These are phyloP conservation scores for Musa schizocarpa DNA, from an alignment of 176 grass and related monocot species.

Conservation along the genomic window DNA sequence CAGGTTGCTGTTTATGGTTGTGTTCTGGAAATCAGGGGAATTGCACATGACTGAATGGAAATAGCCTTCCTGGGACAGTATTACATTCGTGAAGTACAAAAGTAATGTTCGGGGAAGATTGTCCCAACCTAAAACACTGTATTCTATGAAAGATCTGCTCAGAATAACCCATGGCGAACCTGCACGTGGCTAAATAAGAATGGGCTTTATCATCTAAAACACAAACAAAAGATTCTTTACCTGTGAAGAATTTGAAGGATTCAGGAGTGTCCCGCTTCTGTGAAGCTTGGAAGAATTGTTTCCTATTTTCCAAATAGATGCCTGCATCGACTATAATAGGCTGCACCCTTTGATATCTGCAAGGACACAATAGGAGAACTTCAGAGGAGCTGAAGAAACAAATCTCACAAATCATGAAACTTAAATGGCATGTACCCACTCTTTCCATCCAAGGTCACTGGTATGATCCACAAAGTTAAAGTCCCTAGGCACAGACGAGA, in stretches of 20 bases:
- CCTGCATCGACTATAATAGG: constrained; percentile 98
- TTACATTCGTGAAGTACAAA: constrained; percentile 86
- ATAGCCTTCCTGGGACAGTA: constrained; percentile 78
- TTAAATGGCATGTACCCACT: constrained; percentile 32
- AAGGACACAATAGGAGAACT: constrained; percentile 22
- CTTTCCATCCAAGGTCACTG: constrained; percentile 98
- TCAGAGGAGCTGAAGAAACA: constrained; percentile 5
- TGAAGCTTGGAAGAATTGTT: constrained; percentile 84
- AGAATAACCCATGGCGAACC: constrained; percentile 98
- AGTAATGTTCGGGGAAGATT: constrained; percentile 88
- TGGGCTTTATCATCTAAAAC: neutral
- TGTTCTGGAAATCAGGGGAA: constrained; percentile 52
- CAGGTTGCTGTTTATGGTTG: constrained; percentile 59
- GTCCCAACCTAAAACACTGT: constrained; percentile 74
- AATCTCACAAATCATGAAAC: neutral
- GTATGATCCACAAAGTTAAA: constrained; percentile 91
- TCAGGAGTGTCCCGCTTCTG: constrained; percentile 77
- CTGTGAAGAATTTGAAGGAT: constrained; percentile 93
- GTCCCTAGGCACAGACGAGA: constrained; percentile 79
- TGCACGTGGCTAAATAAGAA: constrained; percentile 9
- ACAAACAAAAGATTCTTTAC: constrained; percentile 5
- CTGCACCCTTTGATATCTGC: constrained; percentile 79
- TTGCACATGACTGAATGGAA: constrained; percentile 89
- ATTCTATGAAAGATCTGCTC: constrained; percentile 69
- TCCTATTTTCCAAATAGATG: constrained; percentile 88